phyloP scores from a whole-genome alignment of 176 grass and related monocot genomes.

The Triticum dicoccoides region DNA sequence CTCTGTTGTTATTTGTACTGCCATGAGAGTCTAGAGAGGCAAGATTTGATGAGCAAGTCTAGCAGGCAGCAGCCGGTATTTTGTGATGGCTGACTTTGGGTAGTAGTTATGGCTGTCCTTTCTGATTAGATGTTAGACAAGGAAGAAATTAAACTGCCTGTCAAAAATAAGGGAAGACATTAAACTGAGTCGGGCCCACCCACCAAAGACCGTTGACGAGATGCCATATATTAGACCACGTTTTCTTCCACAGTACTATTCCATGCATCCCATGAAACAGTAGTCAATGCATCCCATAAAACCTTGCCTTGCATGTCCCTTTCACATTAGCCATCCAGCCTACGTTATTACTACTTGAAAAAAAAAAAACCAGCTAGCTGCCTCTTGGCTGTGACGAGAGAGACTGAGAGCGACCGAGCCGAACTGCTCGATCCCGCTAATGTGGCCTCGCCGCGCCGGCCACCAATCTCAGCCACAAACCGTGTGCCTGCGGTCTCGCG shows the following conservation, averaged over 20 bases:
- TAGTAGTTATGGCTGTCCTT: neutral
- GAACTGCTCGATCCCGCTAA: neutral
- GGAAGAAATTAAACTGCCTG: neutral
- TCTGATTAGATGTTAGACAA: neutral
- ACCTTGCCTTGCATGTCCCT: slow-evolving; percentile 18
- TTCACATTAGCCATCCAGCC: neutral
- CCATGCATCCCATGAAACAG: no score
- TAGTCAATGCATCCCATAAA: slow-evolving; percentile 20
- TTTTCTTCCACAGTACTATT: no score
- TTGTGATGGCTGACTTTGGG: neutral
- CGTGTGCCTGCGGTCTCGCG: neutral
- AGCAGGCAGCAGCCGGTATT: neutral
- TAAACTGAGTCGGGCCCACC: neutral
- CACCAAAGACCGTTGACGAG: neutral
- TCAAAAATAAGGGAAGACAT: no score
- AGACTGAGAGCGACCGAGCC: neutral
- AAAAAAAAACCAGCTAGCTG: neutral
- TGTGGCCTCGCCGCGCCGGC: neutral
- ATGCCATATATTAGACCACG: neutral
- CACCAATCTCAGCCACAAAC: neutral
- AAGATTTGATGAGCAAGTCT: neutral
- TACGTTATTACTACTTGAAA: neutral
- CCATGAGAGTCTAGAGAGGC: no score
- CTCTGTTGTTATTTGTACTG: no score
- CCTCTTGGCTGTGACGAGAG: neutral